Base-by-base conservation (phyloP, 2,329 filamentous ascomycete genomes). In the Verticillium nonalfalfae region DNA sequence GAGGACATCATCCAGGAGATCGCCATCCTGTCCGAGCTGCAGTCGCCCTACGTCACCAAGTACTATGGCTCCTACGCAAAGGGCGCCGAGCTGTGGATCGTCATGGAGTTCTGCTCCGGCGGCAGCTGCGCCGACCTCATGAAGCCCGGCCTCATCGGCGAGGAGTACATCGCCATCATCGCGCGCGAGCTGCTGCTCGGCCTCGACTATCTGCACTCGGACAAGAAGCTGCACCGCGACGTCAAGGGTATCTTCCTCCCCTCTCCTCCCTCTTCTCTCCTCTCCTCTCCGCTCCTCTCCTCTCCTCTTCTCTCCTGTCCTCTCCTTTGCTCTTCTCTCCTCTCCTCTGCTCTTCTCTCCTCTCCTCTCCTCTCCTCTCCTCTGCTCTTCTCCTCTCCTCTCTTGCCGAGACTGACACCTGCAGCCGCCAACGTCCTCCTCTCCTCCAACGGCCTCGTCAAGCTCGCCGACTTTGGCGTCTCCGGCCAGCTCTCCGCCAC, bases 1-100 rank as follows among this genome's bases (percentile, higher is more conserved):
- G 95, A 98, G 79, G 95, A 99, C 77, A 99, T 99, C 70, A 97
- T 98, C 74, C 93, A 97, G 74, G 95, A 99, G 78, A 98, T 99
- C 68, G 93, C 94, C 67, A 98, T 99, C 69, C 83, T 99, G 60
- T 97, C 95, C 36, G 94, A 96, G 76, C 86, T 99, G 67, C 91
- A 96, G 77, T 98, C 94, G 18, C 93, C 93, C 18, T 97, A 96
- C 72, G 94, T 98, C 65, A 99, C 95, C 45, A 95, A 96, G 75
- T 99, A 99, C 80, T 93, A 97, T 78, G 95, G 95, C 67, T 97
- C 94, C 61, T 98, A 95, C 72, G 87, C 97, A 68, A 97, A 97
- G 72, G 95, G 94, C 31, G 95, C 93, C 2, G 91, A 98, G 78
- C 79, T 99, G 70, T 99, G 95, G 95, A 99, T 99, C 69, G 93